A percentile compares a stretch with the other conserved stretches of the same genome.
phyloP scores from a whole-genome alignment of 108 stramenopile species.

The Skeletonema menzelii region DNA sequence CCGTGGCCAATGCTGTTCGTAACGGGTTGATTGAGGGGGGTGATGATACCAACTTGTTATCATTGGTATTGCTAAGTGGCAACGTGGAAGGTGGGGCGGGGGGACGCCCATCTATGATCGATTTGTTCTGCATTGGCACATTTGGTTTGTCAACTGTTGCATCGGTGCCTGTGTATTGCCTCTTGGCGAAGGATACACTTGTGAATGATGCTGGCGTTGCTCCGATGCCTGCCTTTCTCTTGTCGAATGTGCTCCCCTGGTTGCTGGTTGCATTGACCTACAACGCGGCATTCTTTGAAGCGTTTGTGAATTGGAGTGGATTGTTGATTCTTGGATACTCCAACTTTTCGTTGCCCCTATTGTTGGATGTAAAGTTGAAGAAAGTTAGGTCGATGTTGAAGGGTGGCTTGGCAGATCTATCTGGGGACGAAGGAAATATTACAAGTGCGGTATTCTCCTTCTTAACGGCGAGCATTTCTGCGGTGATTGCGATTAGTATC shows the following conservation, averaged over 20 bases:
- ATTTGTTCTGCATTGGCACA: constrained; percentile 23
- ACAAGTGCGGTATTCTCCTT: constrained; percentile 6
- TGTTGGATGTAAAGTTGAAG: constrained; percentile 29
- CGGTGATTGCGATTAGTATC: constrained; percentile 17
- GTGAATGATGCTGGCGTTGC: constrained; percentile 35
- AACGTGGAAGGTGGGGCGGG: neutral
- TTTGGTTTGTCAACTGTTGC: constrained; percentile 30
- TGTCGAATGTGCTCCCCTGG: constrained; percentile 39
- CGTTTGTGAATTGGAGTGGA: constrained; percentile 42
- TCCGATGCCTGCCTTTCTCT: constrained; percentile 13
- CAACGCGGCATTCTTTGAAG: constrained; percentile 42
- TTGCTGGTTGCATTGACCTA: constrained; percentile 40
- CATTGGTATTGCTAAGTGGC: constrained; percentile 29
- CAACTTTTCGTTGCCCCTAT: constrained; percentile 32
- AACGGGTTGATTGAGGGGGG: constrained; percentile 30
- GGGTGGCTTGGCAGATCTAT: no score
- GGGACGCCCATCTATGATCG: constrained; percentile 14
- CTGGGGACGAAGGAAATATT: neutral
- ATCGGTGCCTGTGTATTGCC: constrained; percentile 36
- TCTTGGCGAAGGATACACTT: constrained; percentile 38
- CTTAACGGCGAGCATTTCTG: constrained; percentile 20
- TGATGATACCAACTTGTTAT: constrained; percentile 36
- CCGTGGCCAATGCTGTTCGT: constrained; percentile 28
- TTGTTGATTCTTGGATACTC: constrained; percentile 36
- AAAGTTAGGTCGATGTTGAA: constrained; percentile 15